A percentile compares a stretch with the other conserved stretches of the same genome.
phyloP scores from a whole-genome alignment of 2,329 filamentous ascomycete species.

The Neofusicoccum parvum region DNA sequence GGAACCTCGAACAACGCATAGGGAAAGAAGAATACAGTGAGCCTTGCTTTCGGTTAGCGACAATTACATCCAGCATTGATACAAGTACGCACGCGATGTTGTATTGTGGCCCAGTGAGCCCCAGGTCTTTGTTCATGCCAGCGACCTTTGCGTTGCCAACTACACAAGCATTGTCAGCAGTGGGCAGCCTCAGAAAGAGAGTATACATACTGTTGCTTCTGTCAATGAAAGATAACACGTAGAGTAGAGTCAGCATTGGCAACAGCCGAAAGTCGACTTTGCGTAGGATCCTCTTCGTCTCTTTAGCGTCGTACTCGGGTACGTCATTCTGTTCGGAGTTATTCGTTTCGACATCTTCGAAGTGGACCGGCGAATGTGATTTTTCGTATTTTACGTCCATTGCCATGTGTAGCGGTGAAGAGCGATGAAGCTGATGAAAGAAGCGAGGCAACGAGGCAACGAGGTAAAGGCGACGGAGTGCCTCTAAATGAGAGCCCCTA shows the following conservation, averaged over 20 bases:
- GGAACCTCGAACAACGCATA: conserved; percentile 40
- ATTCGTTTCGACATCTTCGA: background rate
- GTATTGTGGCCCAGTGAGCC: conserved; percentile 58
- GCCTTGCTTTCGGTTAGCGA: background rate
- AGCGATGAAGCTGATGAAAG: too few relatives aligned
- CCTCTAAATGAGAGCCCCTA: too few relatives aligned
- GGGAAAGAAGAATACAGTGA: conserved; percentile 2
- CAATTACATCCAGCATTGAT: background rate
- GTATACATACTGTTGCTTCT: conserved; percentile 34
- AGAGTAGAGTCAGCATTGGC: conserved; percentile 39
- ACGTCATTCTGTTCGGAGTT: background rate
- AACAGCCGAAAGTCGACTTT: conserved; percentile 29
- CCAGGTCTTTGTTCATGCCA: conserved; percentile 28
- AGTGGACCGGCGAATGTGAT: background rate
- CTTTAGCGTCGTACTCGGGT: background rate
- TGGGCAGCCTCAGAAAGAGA: background rate
- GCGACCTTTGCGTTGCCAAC: conserved; percentile 48
- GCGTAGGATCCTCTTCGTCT: conserved; percentile 29
- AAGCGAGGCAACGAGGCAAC: too few relatives aligned
- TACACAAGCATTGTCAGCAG: background rate
- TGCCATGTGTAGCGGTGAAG: background rate
- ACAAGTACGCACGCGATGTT: conserved; percentile 50
- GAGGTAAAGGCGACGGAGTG: too few relatives aligned
- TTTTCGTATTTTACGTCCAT: background rate
- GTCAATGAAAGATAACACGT: conserved; percentile 43